These are phyloP conservation scores for Aspergillus pseudoglaucus DNA, from an alignment of 2,329 filamentous ascomycete genomes.

Conservation along the genomic window DNA sequence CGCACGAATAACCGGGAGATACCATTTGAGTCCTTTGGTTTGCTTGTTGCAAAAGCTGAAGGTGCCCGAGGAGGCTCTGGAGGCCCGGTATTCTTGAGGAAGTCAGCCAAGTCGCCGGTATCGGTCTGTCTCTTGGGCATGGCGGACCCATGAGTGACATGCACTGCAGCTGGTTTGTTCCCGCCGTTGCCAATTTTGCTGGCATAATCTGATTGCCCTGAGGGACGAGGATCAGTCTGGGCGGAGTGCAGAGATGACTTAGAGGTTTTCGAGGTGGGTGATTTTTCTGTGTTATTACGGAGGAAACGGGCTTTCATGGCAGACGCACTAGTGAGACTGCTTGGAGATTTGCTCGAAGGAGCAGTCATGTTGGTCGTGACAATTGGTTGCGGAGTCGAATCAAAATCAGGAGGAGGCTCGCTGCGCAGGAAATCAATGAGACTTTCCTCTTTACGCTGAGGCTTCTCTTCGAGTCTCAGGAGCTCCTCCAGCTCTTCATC, in stretches of 20 bases:
- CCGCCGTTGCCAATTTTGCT: slow-evolving; percentile 28
- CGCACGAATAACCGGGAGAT: slow-evolving; percentile 32
- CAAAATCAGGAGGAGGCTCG: slow-evolving; percentile 35
- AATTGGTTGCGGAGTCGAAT: slow-evolving; percentile 26
- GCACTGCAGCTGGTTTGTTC: slow-evolving; percentile 1
- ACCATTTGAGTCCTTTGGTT: slow-evolving; percentile 7
- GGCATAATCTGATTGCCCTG: slow-evolving; percentile 30
- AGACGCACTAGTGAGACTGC: slow-evolving; percentile 11
- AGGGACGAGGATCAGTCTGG: slow-evolving; percentile 1
- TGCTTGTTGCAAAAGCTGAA: slow-evolving; percentile 21
- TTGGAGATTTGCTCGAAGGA: background rate
- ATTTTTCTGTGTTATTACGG: slow-evolving; percentile 16
- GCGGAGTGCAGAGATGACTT: slow-evolving; percentile 6
- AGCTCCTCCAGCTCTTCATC: slow-evolving; percentile 61
- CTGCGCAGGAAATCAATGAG: slow-evolving; percentile 44
- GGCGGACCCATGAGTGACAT: slow-evolving; percentile 10
- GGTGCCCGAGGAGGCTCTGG: slow-evolving; percentile 38
- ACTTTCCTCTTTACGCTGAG: slow-evolving; percentile 39
- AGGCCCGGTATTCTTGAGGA: slow-evolving; percentile 63
- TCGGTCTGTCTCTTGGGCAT: slow-evolving; percentile 26
- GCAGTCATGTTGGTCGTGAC: slow-evolving; percentile 1
- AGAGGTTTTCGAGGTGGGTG: slow-evolving; percentile 24
- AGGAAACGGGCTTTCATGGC: slow-evolving; percentile 32
- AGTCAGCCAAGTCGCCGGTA: slow-evolving; percentile 66
- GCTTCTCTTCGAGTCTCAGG: slow-evolving; percentile 32